Base-by-base conservation (phyloP, 176 grass and related monocot species). In the Rhynchospora tenuis region DNA sequence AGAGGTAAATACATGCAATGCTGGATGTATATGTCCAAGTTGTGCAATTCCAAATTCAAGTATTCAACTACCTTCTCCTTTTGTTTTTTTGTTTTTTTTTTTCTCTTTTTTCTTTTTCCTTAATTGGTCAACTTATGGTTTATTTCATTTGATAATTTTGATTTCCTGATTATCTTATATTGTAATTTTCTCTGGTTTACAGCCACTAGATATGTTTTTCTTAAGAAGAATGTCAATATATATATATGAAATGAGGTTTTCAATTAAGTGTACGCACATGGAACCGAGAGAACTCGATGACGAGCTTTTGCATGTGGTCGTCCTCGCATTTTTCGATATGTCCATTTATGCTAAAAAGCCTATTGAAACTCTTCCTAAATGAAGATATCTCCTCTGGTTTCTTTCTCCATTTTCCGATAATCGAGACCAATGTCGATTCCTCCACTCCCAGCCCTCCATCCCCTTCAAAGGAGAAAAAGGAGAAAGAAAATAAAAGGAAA, bases 401-500 rank as follows among this genome's bases (percentile, higher is more conserved):
- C 89, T 38, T 87, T 12, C 91, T 86, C 95, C 95, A 98, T 43
- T 85, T 85, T 2, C 86, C 77, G 62, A 94, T 73, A 60, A 74
- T 81, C 5, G 95, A 70, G 69, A 98, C 84, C 89, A 98, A 85
- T 63, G 87, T 69, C 28, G 78, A 14, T 46, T 95, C 92, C 9
- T 98, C 95, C 16, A 98, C 93, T n/a, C 92, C 95, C 0, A 98
- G 82, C 0, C 95, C 90, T 27, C 95, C 95, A 1, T 94, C 69
- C 56, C 95, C 95, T 98, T 69, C 4, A 83, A 73, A 29, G 26
- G 12, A 76, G 47, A 75, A 75, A 76, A 46, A 76, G 3, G 54
- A 8, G 27, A 27, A 0, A 0, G 20, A n/a, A n/a, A n/a, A n/a
- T n/a, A n/a, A n/a, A n/a, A n/a, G n/a, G n/a, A n/a, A n/a, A n/a